Evolutionary conservation across 108 stramenopile genomes (phyloP), one percentile per base, ranked within the genome.

Genomic region (Skeletonema costatum): DNA sequence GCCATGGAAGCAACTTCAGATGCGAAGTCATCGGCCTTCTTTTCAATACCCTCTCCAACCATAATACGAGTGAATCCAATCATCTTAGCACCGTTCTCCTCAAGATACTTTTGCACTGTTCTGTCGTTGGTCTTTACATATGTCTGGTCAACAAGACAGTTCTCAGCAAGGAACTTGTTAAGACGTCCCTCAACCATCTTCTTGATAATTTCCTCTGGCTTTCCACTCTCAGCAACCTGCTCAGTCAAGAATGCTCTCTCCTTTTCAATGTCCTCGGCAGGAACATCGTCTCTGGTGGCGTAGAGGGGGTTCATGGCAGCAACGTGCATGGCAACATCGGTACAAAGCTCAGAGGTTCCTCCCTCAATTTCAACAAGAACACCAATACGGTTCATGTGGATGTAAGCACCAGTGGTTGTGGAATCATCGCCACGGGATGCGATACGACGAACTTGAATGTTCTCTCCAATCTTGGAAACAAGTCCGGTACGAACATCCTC

Each of bases 171-270:
- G 78, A 76, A 93, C 75, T 96, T 96, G 64, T 88, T 85, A 48
- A 96, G 83, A 66, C 93, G 91, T 68, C 93, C 93, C 17, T 86
- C 85, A 48, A 96, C 91, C 90, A 96, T 96, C 70, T 93, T 94
- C 32, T 88, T 87, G 31, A 89, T 73, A 80, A 96, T 93, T 19
- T 86, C 88, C 39, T 68, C 80, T 10, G 95, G 93, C 85, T 96
- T 96, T 53, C 93, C 93, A 64, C 82, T 84, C 0, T 90, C 88
- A 11, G 77, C 71, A 33, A 87, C 90, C 70, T 90, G 89, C 3
- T 72, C 89, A 12, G 81, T 80, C 31, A 92, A 78, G 68, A 93
- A 79, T 38, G 83, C 71, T 29, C 83, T 70, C 61, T 93, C 91
- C 78, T 89, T 90, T 48, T 91, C 92, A 60, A 94, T 63, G 50